Evolutionary conservation across 2,329 filamentous ascomycete species (phyloP).

Genomic region (Sclerotinia subarctica): DNA sequence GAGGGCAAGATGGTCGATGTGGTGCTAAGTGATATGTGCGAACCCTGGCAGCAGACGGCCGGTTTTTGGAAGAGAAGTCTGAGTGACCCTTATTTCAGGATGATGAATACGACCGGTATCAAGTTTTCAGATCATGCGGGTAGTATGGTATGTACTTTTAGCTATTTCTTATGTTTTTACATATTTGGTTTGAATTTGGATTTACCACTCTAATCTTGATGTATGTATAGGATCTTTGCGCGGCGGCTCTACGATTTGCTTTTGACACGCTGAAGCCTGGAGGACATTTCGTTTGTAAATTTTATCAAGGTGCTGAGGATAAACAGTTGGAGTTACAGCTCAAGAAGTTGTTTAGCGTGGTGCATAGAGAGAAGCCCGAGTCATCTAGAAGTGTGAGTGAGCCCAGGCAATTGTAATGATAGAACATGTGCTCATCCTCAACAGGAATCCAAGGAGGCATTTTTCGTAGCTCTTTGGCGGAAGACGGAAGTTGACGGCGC

Average conservation of each 20-base stretch:
- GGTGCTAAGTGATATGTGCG: slow-evolving; percentile 98
- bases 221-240: slow-evolving; percentile 74
- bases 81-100: slow-evolving; percentile 94
- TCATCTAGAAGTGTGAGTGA: slow-evolving; percentile 75
- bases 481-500: slow-evolving; percentile 47
- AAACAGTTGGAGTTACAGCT: slow-evolving; percentile 72
- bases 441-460: slow-evolving; percentile 80
- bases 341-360: slow-evolving; percentile 72
- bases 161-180: not conserved
- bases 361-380: slow-evolving; percentile 86
- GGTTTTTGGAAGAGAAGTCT: slow-evolving; percentile 82
- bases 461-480: slow-evolving; percentile 75
- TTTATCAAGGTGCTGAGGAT: slow-evolving; percentile 89
- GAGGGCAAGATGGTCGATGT: slow-evolving; percentile 72
- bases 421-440: slow-evolving; percentile 18
- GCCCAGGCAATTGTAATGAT: not conserved
- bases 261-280: slow-evolving; percentile 77
- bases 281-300: slow-evolving; percentile 95
- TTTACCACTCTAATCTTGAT: not conserved
- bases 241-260: slow-evolving; percentile 78
- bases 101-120: slow-evolving; percentile 98
- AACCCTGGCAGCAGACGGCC: slow-evolving; percentile 80
- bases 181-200: no score
- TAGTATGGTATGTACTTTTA: slow-evolving; percentile 74
- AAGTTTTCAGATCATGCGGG: slow-evolving; percentile 82